These are phyloP conservation scores for Colletotrichum graminicola DNA, from an alignment of 2,329 filamentous ascomycete genomes.

Conservation along the genomic window DNA sequence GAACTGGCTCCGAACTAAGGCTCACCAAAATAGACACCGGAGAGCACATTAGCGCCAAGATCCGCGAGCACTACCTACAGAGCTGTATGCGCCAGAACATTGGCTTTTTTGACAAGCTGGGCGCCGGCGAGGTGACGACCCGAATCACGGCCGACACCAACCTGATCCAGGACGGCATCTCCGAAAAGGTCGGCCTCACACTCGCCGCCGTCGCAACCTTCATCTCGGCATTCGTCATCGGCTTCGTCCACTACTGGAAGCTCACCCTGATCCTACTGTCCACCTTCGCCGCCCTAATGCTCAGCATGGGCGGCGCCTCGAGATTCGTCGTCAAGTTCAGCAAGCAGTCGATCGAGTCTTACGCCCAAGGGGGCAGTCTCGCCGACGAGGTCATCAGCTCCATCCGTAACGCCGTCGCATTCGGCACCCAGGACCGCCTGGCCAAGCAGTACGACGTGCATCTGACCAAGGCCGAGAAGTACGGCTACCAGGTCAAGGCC, in stretches of 20 bases:
- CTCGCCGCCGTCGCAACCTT: conserved; percentile 85
- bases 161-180: conserved; percentile 92
- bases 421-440: conserved; percentile 93
- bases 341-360: conserved; percentile 81
- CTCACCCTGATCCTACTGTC: conserved; percentile 88
- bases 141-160: conserved; percentile 96
- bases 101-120: conserved; percentile 92
- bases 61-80: conserved; percentile 84
- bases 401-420: conserved; percentile 91
- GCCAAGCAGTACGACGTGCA: conserved; percentile 86
- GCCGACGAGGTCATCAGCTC: conserved; percentile 96
- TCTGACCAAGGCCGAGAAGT: conserved; percentile 78
- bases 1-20: not conserved
- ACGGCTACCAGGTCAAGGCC: conserved; percentile 81
- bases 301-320: conserved; percentile 81
- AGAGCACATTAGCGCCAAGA: conserved; percentile 82
- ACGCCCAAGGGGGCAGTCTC: conserved; percentile 86
- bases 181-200: conserved; percentile 86
- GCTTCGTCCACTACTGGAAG: conserved; percentile 93
- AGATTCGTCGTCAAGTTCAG: conserved; percentile 84
- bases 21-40: conserved; percentile 65
- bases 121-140: conserved; percentile 92
- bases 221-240: conserved; percentile 88
- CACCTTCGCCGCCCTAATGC: conserved; percentile 82
- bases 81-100: conserved; percentile 91